These are phyloP conservation scores for Persicaria maculosa DNA, from an alignment of 148 eudicot genomes.

Conservation along the genomic window DNA sequence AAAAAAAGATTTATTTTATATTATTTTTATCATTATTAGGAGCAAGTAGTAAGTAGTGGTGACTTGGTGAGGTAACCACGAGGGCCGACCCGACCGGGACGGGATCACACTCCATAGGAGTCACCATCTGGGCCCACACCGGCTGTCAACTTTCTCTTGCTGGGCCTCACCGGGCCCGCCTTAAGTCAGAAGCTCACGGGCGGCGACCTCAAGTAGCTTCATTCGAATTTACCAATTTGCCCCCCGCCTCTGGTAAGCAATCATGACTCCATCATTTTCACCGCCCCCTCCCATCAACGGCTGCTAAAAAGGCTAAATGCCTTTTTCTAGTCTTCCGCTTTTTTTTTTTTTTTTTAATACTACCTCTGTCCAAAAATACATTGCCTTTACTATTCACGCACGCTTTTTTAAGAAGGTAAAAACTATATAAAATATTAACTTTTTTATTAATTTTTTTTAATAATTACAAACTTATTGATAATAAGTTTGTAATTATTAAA, in stretches of 20 bases:
- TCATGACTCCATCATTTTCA: background rate
- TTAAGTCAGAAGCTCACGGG: constrained; percentile 10
- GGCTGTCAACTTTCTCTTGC: background rate
- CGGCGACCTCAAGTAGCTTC: background rate
- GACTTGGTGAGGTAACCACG: too few species aligned
- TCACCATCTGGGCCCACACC: constrained; percentile 4
- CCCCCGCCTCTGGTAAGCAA: background rate
- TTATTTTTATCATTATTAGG: too few species aligned
- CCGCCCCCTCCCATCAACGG: constrained; percentile 8
- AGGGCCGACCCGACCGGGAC: background rate
- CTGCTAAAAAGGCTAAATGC: background rate
- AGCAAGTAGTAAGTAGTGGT: too few species aligned
- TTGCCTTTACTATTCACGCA: too few species aligned
- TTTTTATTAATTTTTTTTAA: too few species aligned
- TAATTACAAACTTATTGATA: too few species aligned
- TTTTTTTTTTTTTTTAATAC: background rate
- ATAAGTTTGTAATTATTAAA: too few species aligned
- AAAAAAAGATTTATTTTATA: too few species aligned
- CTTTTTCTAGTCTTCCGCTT: background rate
- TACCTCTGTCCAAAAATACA: too few species aligned
- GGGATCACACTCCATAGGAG: background rate
- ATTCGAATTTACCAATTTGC: background rate
- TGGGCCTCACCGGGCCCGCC: background rate
- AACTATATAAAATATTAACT: too few species aligned
- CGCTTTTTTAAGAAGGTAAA: too few species aligned